phyloP scores from a whole-genome alignment of 2,329 filamentous ascomycete genomes.

The Mycosphaerella arachidis region DNA sequence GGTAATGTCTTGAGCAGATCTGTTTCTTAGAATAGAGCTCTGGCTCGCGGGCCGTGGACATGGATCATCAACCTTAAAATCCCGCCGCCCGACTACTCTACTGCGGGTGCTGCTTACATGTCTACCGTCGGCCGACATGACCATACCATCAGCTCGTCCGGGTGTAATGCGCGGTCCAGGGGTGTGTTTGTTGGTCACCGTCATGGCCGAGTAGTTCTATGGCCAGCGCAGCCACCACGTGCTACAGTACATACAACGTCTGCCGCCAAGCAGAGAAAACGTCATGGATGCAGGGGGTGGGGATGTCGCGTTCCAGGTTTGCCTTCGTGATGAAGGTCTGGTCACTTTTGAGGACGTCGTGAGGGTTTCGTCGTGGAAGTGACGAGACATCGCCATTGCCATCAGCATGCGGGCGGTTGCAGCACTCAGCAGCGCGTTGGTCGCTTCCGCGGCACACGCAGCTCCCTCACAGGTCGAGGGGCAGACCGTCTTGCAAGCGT shows the following conservation, averaged over 20 bases:
- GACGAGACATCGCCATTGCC: not conserved
- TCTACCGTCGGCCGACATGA: not conserved
- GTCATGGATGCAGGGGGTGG: not conserved
- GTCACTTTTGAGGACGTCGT: not conserved
- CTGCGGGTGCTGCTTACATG: not conserved
- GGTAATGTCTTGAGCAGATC: no score
- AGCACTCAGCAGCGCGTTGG: not conserved
- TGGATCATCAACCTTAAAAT: no score
- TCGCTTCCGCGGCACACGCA: conserved; percentile 6
- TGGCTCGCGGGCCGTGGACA: no score
- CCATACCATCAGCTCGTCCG: not conserved
- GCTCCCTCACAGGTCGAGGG: conserved; percentile 6
- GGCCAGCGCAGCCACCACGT: not conserved
- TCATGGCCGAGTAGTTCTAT: not conserved
- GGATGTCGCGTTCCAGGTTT: not conserved
- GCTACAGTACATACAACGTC: not conserved
- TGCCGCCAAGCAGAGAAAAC: not conserved
- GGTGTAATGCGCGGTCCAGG: not conserved
- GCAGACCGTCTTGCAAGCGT: conserved; percentile 7
- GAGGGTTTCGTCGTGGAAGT: not conserved
- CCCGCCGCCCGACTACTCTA: no score
- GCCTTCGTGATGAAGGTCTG: not conserved
- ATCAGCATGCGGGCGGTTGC: not conserved
- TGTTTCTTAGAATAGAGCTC: no score
- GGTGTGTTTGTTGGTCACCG: not conserved